Evolutionary conservation across 345 rosid species (phyloP).

Genomic region (Trapa bicornis): DNA sequence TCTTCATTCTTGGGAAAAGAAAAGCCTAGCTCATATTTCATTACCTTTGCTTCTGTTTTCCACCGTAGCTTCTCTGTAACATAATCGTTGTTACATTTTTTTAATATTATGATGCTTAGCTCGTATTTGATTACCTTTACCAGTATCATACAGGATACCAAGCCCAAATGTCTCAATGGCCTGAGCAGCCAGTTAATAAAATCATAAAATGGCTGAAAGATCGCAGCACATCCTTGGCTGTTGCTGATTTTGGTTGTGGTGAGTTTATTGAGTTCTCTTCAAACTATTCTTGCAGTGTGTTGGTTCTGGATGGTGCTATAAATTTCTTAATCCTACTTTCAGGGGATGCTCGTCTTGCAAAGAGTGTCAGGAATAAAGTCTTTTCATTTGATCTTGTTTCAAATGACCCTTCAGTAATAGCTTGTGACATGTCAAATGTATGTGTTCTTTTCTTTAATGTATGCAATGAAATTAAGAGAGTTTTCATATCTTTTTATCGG

Average conservation of each 20-base stretch:
- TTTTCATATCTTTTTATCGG: background rate
- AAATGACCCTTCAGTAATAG: constrained; percentile 62
- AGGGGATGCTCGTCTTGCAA: constrained; percentile 87
- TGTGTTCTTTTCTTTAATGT: constrained; percentile 5
- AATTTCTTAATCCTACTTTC: constrained; percentile 4
- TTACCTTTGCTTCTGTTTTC: background rate
- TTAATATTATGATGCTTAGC: background rate
- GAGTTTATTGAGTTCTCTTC: constrained; percentile 7
- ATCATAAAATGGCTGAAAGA: constrained; percentile 54
- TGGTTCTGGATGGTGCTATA: background rate
- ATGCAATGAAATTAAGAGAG: background rate
- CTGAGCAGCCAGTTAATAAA: constrained; percentile 74
- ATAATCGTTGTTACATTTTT: background rate
- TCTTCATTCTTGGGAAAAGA: no score
- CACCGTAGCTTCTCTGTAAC: background rate
- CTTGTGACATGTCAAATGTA: constrained; percentile 93
- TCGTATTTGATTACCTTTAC: constrained; percentile 17
- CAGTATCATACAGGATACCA: constrained; percentile 96
- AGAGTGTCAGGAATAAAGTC: constrained; percentile 78
- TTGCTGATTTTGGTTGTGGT: constrained; percentile 99
- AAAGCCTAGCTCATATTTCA: no score
- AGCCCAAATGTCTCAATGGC: constrained; percentile 94
- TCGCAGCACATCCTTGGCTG: constrained; percentile 53
- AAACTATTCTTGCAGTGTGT: background rate
- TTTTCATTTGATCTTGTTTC: constrained; percentile 87